phyloP scores from a whole-genome alignment of 2,329 filamentous ascomycete species.

The Paraconiothyrium brasiliense region DNA sequence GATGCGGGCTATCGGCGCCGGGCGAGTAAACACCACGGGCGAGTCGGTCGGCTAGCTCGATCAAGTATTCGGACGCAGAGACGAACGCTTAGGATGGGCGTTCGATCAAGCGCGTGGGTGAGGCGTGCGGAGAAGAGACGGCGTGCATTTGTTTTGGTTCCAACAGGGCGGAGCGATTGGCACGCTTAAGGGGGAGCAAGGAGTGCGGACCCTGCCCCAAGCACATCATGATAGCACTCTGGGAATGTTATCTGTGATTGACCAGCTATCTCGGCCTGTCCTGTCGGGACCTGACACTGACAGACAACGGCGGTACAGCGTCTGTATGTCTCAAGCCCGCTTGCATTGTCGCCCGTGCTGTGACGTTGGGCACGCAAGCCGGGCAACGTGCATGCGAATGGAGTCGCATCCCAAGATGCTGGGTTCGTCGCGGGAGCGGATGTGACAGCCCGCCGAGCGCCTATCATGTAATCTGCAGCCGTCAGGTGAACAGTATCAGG shows the following conservation, averaged over 20 bases:
- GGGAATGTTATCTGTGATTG: slow-evolving; percentile 2
- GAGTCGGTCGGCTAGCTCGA: slow-evolving; percentile 4
- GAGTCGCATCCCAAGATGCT: neutral
- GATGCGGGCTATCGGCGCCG: slow-evolving; percentile 3
- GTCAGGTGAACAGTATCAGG: slow-evolving; percentile 1
- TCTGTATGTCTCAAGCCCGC: slow-evolving; percentile 1
- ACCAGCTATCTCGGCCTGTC: neutral
- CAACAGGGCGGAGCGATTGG: slow-evolving; percentile 2
- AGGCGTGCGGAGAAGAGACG: slow-evolving; percentile 8
- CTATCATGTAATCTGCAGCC: slow-evolving; percentile 2
- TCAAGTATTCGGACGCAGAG: slow-evolving; percentile 10
- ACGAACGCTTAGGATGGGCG: neutral
- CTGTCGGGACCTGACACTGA: neutral
- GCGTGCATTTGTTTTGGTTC: slow-evolving; percentile 10
- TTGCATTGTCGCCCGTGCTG: neutral
- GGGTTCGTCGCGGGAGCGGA: neutral
- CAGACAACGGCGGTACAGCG: neutral
- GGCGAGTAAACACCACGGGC: neutral
- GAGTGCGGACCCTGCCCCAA: slow-evolving; percentile 10
- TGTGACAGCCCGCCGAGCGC: neutral
- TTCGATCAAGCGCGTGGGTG: slow-evolving; percentile 7
- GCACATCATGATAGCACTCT: slow-evolving; percentile 2
- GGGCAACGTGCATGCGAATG: slow-evolving; percentile 2
- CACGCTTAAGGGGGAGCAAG: slow-evolving; percentile 7
- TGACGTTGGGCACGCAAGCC: neutral